Evolutionary conservation across 2,329 filamentous ascomycete genomes (phyloP), one percentile per base, ranked within the genome.

Genomic region (Cladophialophora bantiana): DNA sequence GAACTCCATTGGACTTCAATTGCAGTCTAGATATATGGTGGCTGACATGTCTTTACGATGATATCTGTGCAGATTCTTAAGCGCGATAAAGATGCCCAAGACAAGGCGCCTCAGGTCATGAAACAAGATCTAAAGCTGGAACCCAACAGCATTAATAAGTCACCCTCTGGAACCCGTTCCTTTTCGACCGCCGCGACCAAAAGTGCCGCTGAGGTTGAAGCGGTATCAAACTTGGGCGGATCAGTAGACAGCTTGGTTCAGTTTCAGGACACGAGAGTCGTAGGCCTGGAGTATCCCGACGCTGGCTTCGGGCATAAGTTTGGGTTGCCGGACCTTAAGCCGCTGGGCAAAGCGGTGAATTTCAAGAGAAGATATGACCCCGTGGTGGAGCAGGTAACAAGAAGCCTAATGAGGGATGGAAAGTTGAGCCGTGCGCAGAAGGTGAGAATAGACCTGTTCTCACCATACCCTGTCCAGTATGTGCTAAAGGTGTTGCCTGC

Each of bases 351-450:
- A 64, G 82, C 84, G 34, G 79, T 84, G 65, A 85, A 92, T 79
- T 81, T 94, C 73, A 91, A 93, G 79, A 84, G 92, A 76, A 88
- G 95, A 74, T 96, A 98, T 77, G 91, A 97, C 76, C 88, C 92
- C 1, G 85, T 97, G 7, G 83, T 98, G 56, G 84, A 90, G 71
- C 95, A 97, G 82, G 85, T 98, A 73, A 97, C 93, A 18, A 94
- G 93, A 77, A 84, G 97, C 73, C 80, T 99, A 70, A 99, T 98
- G 94, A 84, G 85, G 74, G 87, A 98, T 79, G 95, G 95, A 73
- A 96, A 97, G 83, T 87, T 96, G 77, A 90, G 90, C 75, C 86
- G 87, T 78, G 95, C 95, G n/a, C 93, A 99, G 79, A 88, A 89
- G 82, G 93, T 96, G 84, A 58, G 59, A 59, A 64, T 35, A 31